A percentile compares a stretch with the other conserved stretches of the same genome.
These are phyloP conservation scores for Termitomyces sp. DNA, from an alignment of 768 basidiomycete species.

Conservation along the genomic window DNA sequence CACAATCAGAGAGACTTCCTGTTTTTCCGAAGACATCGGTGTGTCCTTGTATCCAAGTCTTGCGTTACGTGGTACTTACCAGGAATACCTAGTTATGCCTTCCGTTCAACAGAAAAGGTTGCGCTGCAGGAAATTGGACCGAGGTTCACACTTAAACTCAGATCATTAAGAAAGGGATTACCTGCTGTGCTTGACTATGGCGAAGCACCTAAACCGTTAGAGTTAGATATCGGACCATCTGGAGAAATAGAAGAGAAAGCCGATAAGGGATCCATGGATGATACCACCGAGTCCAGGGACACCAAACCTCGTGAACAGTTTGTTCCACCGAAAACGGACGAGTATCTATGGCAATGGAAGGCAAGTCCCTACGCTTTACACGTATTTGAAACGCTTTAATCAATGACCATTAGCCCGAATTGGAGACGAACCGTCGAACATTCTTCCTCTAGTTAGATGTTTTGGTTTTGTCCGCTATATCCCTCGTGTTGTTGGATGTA, in stretches of 20 bases:
- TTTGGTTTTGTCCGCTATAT: neutral
- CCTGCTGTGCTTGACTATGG: conserved; percentile 75
- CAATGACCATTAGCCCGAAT: conserved; percentile 60
- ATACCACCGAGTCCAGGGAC: conserved; percentile 15
- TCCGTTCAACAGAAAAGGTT: conserved; percentile 86
- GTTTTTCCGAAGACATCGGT: conserved; percentile 96
- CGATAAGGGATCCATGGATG: conserved; percentile 15
- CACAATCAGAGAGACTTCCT: conserved; percentile 98
- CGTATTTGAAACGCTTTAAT: conserved; percentile 1
- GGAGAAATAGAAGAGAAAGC: conserved; percentile 25
- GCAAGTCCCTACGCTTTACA: conserved; percentile 35
- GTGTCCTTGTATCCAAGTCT: conserved; percentile 14
- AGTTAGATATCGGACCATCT: conserved; percentile 42
- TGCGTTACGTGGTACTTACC: neutral
- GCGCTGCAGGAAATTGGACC: conserved; percentile 97
- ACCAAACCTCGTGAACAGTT: conserved; percentile 25
- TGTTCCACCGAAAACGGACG: conserved; percentile 64
- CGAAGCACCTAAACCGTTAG: conserved; percentile 51
- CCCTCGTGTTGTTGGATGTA: neutral
- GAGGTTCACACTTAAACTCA: conserved; percentile 90
- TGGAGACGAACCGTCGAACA: conserved; percentile 85
- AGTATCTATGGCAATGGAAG: conserved; percentile 90
- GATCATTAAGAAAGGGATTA: conserved; percentile 83
- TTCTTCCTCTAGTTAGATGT: conserved; percentile 67
- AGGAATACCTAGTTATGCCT: conserved; percentile 67